A percentile compares a stretch with the other conserved stretches of the same genome.
phyloP scores from a whole-genome alignment of 2,329 filamentous ascomycete genomes.

The Stenocarpella maydis region DNA sequence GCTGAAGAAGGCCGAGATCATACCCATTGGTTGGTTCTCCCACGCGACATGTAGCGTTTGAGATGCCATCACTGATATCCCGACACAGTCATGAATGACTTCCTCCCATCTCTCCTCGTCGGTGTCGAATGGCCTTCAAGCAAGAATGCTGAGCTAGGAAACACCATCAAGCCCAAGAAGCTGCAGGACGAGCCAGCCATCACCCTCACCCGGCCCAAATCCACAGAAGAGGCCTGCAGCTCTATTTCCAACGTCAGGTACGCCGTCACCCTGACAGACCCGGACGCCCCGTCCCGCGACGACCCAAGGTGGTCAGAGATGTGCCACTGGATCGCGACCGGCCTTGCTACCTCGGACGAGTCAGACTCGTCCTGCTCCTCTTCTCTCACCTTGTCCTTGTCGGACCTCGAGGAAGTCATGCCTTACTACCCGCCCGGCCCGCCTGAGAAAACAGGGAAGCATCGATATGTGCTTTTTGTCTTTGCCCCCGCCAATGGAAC shows the following conservation, averaged over 20 bases:
- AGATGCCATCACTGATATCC: constrained; percentile 2
- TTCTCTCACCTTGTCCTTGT: background rate
- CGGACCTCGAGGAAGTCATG: constrained; percentile 46
- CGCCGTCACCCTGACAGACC: constrained; percentile 50
- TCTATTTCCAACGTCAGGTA: constrained; percentile 39
- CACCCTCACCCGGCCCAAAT: constrained; percentile 40
- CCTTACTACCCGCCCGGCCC: constrained; percentile 52
- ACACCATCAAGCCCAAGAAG: constrained; percentile 50
- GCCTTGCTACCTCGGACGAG: constrained; percentile 38
- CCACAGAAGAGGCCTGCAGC: constrained; percentile 22
- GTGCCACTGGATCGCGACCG: constrained; percentile 55
- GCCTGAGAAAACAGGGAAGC: constrained; percentile 51
- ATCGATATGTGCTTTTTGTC: constrained; percentile 53
- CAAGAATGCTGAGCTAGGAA: constrained; percentile 58
- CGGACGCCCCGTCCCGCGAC: constrained; percentile 52
- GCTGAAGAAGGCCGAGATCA: constrained; percentile 40
- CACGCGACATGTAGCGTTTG: background rate
- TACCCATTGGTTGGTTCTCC: constrained; percentile 37
- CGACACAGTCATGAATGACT: constrained; percentile 63
- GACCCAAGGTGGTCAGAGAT: constrained; percentile 55
- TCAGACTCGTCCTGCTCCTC: constrained; percentile 35
- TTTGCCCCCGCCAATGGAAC: constrained; percentile 51
- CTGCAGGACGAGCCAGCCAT: constrained; percentile 47
- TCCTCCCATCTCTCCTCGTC: constrained; percentile 61
- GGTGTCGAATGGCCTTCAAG: constrained; percentile 55